These are phyloP conservation scores for Schizophyllum commune DNA, from an alignment of 1,284 basidiomycete genomes.

Conservation along the genomic window DNA sequence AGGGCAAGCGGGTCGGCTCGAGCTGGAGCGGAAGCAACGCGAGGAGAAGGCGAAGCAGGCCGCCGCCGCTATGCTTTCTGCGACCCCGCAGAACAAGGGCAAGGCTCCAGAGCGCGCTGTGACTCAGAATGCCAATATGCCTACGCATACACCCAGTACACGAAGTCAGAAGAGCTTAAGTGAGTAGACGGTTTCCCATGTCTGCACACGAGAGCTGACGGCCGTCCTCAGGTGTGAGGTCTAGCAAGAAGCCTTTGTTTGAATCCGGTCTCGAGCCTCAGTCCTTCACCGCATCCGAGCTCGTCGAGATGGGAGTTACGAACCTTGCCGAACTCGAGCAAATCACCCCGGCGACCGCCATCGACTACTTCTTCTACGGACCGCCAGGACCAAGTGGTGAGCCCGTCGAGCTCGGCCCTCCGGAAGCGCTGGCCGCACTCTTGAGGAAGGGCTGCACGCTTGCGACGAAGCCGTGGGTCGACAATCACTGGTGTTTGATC, in stretches of 20 bases:
- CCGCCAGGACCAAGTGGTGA: conserved; percentile 14
- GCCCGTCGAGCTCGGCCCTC: conserved; percentile 35
- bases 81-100: neutral
- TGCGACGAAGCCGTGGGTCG: conserved; percentile 75
- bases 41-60: conserved; percentile 8
- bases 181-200: too few species aligned
- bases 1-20: conserved; percentile 39
- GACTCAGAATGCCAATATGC: neutral
- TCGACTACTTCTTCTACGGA: conserved; percentile 59
- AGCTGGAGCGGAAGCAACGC: conserved; percentile 14
- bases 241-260: conserved; percentile 36
- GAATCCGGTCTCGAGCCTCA: conserved; percentile 53
- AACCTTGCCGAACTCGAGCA: conserved; percentile 42
- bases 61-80: conserved; percentile 4
- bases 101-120: neutral
- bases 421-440: conserved; percentile 46
- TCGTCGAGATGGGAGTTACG: conserved; percentile 59
- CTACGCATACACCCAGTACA: neutral
- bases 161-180: too few species aligned
- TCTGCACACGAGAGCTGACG: neutral
- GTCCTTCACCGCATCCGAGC: conserved; percentile 38
- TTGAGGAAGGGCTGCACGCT: conserved; percentile 45
- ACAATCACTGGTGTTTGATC: conserved; percentile 87
- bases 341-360: conserved; percentile 51
- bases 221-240: conserved; percentile 28